Evolutionary conservation across 2,329 filamentous ascomycete species (phyloP).

Genomic region (Neofusicoccum sp.): DNA sequence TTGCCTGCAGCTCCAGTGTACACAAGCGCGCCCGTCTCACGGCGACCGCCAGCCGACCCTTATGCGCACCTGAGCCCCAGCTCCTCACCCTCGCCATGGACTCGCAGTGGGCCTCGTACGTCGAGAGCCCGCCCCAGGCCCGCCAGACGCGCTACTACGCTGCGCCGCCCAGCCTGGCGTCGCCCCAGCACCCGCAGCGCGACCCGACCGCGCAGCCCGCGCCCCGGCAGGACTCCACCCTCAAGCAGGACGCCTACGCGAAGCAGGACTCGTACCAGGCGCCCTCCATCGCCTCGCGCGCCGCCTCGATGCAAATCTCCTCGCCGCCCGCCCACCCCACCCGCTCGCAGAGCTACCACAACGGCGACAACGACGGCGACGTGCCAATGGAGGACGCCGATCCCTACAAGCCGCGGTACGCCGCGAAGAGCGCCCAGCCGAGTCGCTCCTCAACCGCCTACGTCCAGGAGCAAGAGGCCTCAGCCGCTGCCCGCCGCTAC

Average conservation of each 20-base stretch:
- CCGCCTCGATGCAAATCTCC: conserved; percentile 36
- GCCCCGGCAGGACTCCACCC: conserved; percentile 18
- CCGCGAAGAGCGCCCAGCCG: conserved; percentile 71
- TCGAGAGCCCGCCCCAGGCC: conserved; percentile 22
- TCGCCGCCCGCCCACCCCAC: conserved; percentile 32
- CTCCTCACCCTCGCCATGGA: conserved; percentile 18
- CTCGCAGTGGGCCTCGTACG: conserved; percentile 19
- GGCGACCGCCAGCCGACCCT: conserved; percentile 3
- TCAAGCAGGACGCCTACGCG: conserved; percentile 6
- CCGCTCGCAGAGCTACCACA: conserved; percentile 36
- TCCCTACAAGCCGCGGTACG: conserved; percentile 81
- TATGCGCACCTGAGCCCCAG: conserved; percentile 15
- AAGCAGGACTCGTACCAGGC: conserved; percentile 38
- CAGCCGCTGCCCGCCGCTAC: conserved; percentile 83
- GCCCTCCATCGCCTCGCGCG: conserved; percentile 34
- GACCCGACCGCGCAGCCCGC: conserved; percentile 32
- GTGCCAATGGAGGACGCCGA: conserved; percentile 81
- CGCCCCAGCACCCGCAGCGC: conserved; percentile 32
- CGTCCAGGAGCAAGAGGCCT: conserved; percentile 65
- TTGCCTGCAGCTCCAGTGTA: background rate
- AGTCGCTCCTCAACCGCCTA: conserved; percentile 75
- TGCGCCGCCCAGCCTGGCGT: conserved; percentile 31
- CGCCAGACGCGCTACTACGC: conserved; percentile 28
- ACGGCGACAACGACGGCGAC: conserved; percentile 44
- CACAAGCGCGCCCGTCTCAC: background rate